phyloP scores from a whole-genome alignment of 2,329 filamentous ascomycete species.

The Monilinia fructicola region DNA sequence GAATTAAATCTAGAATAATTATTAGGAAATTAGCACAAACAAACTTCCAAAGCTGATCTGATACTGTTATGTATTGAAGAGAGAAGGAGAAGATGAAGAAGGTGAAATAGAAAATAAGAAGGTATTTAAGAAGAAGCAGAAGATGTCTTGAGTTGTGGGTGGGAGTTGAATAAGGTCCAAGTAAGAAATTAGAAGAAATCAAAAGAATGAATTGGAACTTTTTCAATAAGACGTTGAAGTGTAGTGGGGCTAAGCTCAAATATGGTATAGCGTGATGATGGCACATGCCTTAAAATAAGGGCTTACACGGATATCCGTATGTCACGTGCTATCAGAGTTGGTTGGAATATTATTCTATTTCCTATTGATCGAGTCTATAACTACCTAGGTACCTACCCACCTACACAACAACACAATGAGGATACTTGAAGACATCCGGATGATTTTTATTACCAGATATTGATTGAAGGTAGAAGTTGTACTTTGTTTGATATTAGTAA shows the following conservation, averaged over 20 bases:
- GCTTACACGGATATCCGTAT: no score
- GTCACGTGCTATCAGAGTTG: no score
- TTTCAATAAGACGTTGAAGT: not conserved
- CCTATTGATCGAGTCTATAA: no score
- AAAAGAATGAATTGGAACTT: slow-evolving; percentile 18
- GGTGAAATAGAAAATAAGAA: not conserved
- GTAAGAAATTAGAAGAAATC: slow-evolving; percentile 11
- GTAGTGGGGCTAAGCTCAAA: not conserved
- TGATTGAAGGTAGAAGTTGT: no score
- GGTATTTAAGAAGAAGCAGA: slow-evolving; percentile 1
- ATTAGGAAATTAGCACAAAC: slow-evolving; percentile 8
- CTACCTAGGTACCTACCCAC: no score
- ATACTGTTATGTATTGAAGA: not conserved
- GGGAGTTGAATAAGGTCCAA: not conserved
- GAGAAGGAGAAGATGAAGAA: not conserved
- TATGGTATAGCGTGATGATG: not conserved
- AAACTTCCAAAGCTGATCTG: slow-evolving; percentile 5
- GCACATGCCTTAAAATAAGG: not conserved
- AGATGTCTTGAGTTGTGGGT: not conserved
- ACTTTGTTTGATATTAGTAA: no score
- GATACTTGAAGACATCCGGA: no score
- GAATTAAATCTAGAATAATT: slow-evolving; percentile 12
- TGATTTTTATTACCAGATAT: no score
- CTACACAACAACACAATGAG: no score
- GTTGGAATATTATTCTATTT: no score